Base-by-base conservation (phyloP, 371 early-diverging fungal genomes). In the Mortierella sp. region DNA sequence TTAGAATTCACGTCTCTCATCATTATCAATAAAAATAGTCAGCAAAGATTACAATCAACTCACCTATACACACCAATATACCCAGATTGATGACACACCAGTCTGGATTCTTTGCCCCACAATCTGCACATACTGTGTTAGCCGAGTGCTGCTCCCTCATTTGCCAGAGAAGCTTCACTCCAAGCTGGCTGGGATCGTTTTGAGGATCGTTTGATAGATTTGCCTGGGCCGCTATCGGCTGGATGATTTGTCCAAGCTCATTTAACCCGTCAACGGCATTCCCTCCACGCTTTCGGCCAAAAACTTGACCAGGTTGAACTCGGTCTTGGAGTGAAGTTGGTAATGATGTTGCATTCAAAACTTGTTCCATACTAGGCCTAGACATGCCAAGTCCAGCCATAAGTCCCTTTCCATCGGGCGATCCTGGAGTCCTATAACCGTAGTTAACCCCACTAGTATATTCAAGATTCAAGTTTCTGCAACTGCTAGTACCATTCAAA, bases 11-110 rank as follows among this genome's bases (percentile, higher is more conserved):
- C 32, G 12, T 23, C 5, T 45, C 12, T 17, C 57, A 34, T 34
- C n/a, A 31, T 3, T 34, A 32, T 32, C 9, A n/a, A 7, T n/a
- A n/a, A 35, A 8, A 57, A n/a, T 2, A 13, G 5, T 34, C 28
- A 54, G 47, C 6, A 47, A 0, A 26, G 19, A 19, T 3, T 15
- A 12, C 28, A 53, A 2, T 19, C n/a, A 19, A 60, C 76, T 76
- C 83, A 89, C 89, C 96, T 51, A 99, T 96, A 83, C 99, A 99
- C 43, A 99, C 78, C 19, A 98, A 84, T 42, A 95, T 89, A 15
- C 99, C 99, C 31, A 97, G 87, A 63, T 96, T 97, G 32, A 95
- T 86, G 40, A 94, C 93, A 53, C 96, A 94, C 99, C 99, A 99
- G 43, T 94, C 95, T n/a, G 96, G 95, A 32, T 88, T 89, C 22